A percentile compares a stretch with the other conserved stretches of the same genome.
Conservation (phyloP, 768 basidiomycete species). For the Lenzites betulinus region DNA sequence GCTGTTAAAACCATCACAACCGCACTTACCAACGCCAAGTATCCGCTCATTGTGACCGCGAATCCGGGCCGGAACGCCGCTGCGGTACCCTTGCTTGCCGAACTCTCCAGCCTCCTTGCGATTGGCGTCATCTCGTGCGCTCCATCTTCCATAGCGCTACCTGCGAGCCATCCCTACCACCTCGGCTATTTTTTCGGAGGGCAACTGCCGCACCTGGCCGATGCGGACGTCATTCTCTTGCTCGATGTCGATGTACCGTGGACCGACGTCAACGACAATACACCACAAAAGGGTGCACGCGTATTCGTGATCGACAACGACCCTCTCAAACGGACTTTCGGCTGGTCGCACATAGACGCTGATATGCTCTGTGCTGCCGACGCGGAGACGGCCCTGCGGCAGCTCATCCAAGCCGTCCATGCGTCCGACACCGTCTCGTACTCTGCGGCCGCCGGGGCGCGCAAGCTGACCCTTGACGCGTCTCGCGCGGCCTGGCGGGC, state of each 20-base stretch:
- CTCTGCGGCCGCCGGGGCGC: not conserved
- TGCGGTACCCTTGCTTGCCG: slow-evolving; percentile 47
- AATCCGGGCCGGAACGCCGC: slow-evolving; percentile 56
- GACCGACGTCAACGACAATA: slow-evolving; percentile 51
- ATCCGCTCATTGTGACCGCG: slow-evolving; percentile 67
- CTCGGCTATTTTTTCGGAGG: slow-evolving; percentile 55
- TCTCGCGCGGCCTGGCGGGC: slow-evolving; percentile 23
- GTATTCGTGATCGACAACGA: slow-evolving; percentile 67
- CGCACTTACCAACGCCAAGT: slow-evolving; percentile 51
- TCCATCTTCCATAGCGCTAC: slow-evolving; percentile 52
- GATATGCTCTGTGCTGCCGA: slow-evolving; percentile 63
- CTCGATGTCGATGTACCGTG: slow-evolving; percentile 71
- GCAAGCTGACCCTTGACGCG: slow-evolving; percentile 2
- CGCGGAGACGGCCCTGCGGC: slow-evolving; percentile 49
- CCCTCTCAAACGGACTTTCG: slow-evolving; percentile 53
- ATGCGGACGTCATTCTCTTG: slow-evolving; percentile 63
- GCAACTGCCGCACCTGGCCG: slow-evolving; percentile 45
- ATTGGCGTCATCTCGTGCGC: slow-evolving; percentile 58
- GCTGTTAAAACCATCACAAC: slow-evolving; percentile 42
- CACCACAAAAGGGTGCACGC: slow-evolving; percentile 44
- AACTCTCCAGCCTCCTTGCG: slow-evolving; percentile 51
- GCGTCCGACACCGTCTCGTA: not conserved
- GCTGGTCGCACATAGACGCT: slow-evolving; percentile 56
- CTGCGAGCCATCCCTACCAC: slow-evolving; percentile 57
- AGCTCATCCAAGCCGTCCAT: slow-evolving; percentile 44